Evolutionary conservation across 164 flowering plant genomes (phyloP).

Genomic region (Tetracentron sinense): DNA sequence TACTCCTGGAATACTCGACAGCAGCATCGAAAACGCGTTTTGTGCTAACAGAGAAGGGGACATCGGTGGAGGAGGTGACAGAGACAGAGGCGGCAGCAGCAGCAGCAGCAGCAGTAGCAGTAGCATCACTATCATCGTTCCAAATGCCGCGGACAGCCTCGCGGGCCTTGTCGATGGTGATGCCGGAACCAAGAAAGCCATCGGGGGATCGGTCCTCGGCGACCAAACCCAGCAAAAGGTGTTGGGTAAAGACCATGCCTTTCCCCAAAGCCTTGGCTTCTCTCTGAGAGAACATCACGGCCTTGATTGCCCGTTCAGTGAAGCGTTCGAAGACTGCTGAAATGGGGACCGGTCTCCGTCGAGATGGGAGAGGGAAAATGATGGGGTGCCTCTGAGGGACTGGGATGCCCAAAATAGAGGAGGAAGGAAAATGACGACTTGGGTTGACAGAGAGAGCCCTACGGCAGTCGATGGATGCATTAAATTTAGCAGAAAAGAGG

Average conservation of each 20-base stretch:
- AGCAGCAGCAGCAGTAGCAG: neutral
- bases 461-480: constrained; percentile 12
- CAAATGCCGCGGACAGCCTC: constrained; percentile 53
- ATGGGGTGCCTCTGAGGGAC: constrained; percentile 4
- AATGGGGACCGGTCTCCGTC: constrained; percentile 17
- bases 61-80: constrained; percentile 30
- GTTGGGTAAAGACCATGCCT: constrained; percentile 70
- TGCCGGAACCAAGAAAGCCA: constrained; percentile 63
- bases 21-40: constrained; percentile 85
- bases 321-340: constrained; percentile 67
- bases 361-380: neutral
- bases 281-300: constrained; percentile 63
- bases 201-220: constrained; percentile 55
- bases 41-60: constrained; percentile 62
- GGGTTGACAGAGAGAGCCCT: constrained; percentile 1
- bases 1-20: constrained; percentile 64
- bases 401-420: constrained; percentile 26
- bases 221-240: constrained; percentile 66
- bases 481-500: constrained; percentile 7
- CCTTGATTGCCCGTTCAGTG: constrained; percentile 74
- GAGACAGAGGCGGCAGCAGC: neutral
- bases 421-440: constrained; percentile 6
- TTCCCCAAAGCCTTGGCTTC: constrained; percentile 62
- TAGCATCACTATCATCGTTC: constrained; percentile 21
- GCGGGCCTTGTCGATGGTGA: constrained; percentile 53